Evolutionary conservation across 2,329 filamentous ascomycete species (phyloP).

Genomic region (Diplodia corticola): DNA sequence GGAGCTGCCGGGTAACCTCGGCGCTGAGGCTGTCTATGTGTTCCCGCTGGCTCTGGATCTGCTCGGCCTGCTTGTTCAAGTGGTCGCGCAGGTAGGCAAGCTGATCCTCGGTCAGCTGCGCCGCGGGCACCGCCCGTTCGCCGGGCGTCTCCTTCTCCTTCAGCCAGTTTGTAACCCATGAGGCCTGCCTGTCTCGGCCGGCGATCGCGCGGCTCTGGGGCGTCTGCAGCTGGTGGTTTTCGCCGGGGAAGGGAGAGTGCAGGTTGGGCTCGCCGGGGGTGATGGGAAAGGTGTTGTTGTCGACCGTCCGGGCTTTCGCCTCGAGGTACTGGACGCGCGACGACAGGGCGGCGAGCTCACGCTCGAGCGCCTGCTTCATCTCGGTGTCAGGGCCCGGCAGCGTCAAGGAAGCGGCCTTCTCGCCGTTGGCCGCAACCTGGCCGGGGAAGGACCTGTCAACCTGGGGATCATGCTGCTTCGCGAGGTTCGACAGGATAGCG

Average conservation of each 20-base stretch:
- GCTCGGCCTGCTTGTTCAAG: slow-evolving; percentile 88
- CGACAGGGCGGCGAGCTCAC: slow-evolving; percentile 77
- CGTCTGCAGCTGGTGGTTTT: slow-evolving; percentile 54
- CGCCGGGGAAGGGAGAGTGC: slow-evolving; percentile 56
- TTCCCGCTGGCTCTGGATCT: slow-evolving; percentile 83
- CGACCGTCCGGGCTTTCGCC: slow-evolving; percentile 66
- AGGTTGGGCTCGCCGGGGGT: slow-evolving; percentile 71
- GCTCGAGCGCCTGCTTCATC: slow-evolving; percentile 77
- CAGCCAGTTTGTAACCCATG: slow-evolving; percentile 54
- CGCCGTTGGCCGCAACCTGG: slow-evolving; percentile 52
- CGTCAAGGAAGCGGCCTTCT: slow-evolving; percentile 57
- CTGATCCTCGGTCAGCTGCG: slow-evolving; percentile 74
- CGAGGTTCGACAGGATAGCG: slow-evolving; percentile 50
- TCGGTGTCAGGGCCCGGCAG: slow-evolving; percentile 75
- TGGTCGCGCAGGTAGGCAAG: slow-evolving; percentile 84
- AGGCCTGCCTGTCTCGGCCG: slow-evolving; percentile 35
- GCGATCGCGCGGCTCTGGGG: slow-evolving; percentile 36
- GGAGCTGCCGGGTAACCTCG: slow-evolving; percentile 82
- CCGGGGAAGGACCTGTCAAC: slow-evolving; percentile 48
- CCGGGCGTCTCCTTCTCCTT: slow-evolving; percentile 54
- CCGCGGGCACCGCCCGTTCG: slow-evolving; percentile 47
- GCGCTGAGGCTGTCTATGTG: slow-evolving; percentile 83
- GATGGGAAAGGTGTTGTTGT: slow-evolving; percentile 66
- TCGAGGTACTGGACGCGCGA: slow-evolving; percentile 80
- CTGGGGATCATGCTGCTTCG: slow-evolving; percentile 47